Conservation (phyloP, 2,329 filamentous ascomycete genomes). For the Leptodontidium sp. region DNA sequence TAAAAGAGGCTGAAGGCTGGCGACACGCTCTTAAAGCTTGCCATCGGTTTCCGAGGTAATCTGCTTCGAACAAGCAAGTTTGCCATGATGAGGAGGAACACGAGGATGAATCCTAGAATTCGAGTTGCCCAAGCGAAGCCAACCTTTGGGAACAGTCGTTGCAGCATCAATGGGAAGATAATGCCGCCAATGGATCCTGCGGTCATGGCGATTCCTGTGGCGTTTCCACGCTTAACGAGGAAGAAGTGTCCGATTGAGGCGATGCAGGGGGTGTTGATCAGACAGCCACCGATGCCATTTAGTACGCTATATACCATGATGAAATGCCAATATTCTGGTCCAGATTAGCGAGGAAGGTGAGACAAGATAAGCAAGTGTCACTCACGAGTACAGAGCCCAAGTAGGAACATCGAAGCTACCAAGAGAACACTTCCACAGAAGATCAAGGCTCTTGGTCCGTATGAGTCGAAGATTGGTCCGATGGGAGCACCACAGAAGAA, state of each 20-base stretch:
- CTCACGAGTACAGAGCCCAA: slow-evolving; percentile 64
- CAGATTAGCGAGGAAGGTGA: slow-evolving; percentile 4
- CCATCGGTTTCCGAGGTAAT: slow-evolving; percentile 65
- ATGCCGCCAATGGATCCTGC: slow-evolving; percentile 67
- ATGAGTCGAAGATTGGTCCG: slow-evolving; percentile 74
- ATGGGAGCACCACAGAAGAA: slow-evolving; percentile 75
- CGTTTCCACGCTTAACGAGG: slow-evolving; percentile 64
- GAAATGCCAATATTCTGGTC: slow-evolving; percentile 71
- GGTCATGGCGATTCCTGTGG: slow-evolving; percentile 72
- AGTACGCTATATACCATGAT: slow-evolving; percentile 70
- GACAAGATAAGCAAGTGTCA: slow-evolving; percentile 22
- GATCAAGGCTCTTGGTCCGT: slow-evolving; percentile 61
- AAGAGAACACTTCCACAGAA: slow-evolving; percentile 43
- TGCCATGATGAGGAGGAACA: slow-evolving; percentile 42
- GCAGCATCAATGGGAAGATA: slow-evolving; percentile 59
- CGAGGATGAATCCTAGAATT: slow-evolving; percentile 45
- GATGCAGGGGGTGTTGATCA: slow-evolving; percentile 72
- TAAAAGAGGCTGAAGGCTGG: slow-evolving; percentile 73
- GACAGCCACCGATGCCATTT: slow-evolving; percentile 67
- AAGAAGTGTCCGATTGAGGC: slow-evolving; percentile 73
- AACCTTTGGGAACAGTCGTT: slow-evolving; percentile 44
- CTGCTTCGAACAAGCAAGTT: slow-evolving; percentile 58
- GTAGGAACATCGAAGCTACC: slow-evolving; percentile 52
- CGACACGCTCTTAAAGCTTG: slow-evolving; percentile 46
- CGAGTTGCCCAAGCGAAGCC: slow-evolving; percentile 48